A percentile compares a stretch with the other conserved stretches of the same genome.
phyloP scores from a whole-genome alignment of 1,139 yeast genomes.

The Yamadazyma dushanensis region DNA sequence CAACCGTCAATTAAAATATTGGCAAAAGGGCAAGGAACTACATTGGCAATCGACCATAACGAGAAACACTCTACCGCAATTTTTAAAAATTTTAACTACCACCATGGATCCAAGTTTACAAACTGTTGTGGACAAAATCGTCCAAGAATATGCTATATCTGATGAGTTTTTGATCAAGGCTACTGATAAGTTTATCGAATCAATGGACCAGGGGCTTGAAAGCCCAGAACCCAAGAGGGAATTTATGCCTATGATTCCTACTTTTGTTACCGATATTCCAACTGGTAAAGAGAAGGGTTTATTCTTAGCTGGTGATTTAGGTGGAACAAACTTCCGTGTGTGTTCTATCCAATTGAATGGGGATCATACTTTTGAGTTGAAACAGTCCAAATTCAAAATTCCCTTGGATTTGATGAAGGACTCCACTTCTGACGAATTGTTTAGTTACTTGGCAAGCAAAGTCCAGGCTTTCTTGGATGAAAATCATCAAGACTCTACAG shows the following conservation, averaged over 20 bases:
- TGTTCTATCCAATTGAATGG: constrained; percentile 82
- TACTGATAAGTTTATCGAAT: constrained; percentile 62
- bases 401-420: constrained; percentile 69
- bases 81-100: background rate
- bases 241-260: constrained; percentile 84
- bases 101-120: constrained; percentile 32
- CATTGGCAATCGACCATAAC: no score
- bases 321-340: constrained; percentile 88
- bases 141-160: constrained; percentile 53
- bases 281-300: constrained; percentile 79
- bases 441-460: constrained; percentile 71
- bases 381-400: constrained; percentile 71
- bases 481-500: constrained; percentile 52
- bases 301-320: constrained; percentile 79
- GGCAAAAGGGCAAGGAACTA: no score
- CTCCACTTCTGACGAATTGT: constrained; percentile 57
- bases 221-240: constrained; percentile 38
- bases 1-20: no score
- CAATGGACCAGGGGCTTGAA: constrained; percentile 62
- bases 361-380: constrained; percentile 70
- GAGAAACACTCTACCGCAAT: no score
- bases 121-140: constrained; percentile 47
- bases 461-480: constrained; percentile 60
- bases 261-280: constrained; percentile 79
- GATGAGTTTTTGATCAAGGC: constrained; percentile 54